Conservation (phyloP, 1,139 yeast species). For the Yarrowia galli region DNA sequence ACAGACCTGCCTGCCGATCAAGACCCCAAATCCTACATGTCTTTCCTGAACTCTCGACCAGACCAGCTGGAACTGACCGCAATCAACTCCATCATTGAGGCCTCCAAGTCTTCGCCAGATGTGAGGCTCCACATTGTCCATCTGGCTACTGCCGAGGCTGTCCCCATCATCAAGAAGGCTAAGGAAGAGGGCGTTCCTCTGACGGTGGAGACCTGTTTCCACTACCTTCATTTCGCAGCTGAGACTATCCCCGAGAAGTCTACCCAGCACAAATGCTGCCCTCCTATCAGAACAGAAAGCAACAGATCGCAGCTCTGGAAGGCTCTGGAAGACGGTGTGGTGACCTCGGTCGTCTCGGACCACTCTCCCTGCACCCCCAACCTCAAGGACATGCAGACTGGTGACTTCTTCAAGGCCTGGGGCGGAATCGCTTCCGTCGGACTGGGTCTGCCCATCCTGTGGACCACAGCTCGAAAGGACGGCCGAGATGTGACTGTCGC, state of each 20-base stretch:
- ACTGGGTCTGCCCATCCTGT: conserved; percentile 79
- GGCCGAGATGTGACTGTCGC: conserved; percentile 55
- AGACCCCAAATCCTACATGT: conserved; percentile 65
- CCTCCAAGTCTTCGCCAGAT: conserved; percentile 65
- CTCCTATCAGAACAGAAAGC: conserved; percentile 81
- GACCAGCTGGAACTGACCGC: conserved; percentile 88
- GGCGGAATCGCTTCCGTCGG: conserved; percentile 98
- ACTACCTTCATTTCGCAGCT: conserved; percentile 77
- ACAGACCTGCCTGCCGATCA: conserved; percentile 40
- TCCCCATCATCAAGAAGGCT: conserved; percentile 73
- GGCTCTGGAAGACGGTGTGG: conserved; percentile 68
- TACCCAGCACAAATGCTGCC: conserved; percentile 91
- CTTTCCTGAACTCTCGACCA: conserved; percentile 86
- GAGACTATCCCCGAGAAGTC: conserved; percentile 77
- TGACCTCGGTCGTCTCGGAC: conserved; percentile 90
- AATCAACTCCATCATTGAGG: conserved; percentile 69
- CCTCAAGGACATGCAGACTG: conserved; percentile 77
- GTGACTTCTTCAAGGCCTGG: conserved; percentile 94
- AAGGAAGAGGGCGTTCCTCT: conserved; percentile 63
- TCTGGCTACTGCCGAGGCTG: conserved; percentile 81
- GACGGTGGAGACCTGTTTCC: conserved; percentile 93
- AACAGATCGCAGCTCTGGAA: conserved; percentile 79
- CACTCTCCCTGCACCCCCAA: conserved; percentile 97
- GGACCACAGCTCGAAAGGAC: conserved; percentile 72
- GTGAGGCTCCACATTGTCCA: conserved; percentile 88